Evolutionary conservation across 306 rosid species (phyloP).

Genomic region (Trifolium dubium): DNA sequence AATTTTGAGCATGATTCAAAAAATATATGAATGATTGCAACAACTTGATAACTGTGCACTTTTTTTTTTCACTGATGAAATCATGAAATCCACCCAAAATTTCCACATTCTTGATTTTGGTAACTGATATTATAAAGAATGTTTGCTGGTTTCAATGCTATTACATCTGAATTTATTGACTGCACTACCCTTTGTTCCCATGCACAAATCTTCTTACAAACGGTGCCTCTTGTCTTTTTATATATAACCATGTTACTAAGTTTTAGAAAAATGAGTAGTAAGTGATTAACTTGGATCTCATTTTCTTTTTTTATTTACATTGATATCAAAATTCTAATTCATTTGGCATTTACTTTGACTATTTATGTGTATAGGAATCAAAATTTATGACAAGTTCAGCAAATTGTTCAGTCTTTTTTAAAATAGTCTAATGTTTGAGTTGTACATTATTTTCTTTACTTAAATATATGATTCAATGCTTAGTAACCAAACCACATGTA

Average conservation of each 20-base stretch:
- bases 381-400: constrained; percentile 36
- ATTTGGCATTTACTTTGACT: constrained; percentile 35
- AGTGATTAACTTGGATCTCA: constrained; percentile 47
- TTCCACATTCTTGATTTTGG: constrained; percentile 40
- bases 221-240: constrained; percentile 54
- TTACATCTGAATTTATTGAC: constrained; percentile 50
- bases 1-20: constrained; percentile 26
- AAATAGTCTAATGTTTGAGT: constrained; percentile 46
- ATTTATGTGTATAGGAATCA: not conserved
- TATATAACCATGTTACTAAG: not conserved
- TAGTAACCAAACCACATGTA: not conserved
- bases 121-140: constrained; percentile 51
- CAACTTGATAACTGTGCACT: constrained; percentile 44
- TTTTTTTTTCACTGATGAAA: constrained; percentile 27
- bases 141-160: constrained; percentile 52
- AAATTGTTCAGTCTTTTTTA: constrained; percentile 40
- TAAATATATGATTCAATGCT: constrained; percentile 37
- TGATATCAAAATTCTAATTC: constrained; percentile 30
- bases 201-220: constrained; percentile 48
- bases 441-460: constrained; percentile 38
- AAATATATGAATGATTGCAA: constrained; percentile 47
- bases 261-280: constrained; percentile 46
- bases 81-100: constrained; percentile 17
- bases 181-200: constrained; percentile 44
- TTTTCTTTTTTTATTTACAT: constrained; percentile 21